Evolutionary conservation across 2,329 filamentous ascomycete genomes (phyloP).

Genomic region (Ascocoryne sarcoides): DNA sequence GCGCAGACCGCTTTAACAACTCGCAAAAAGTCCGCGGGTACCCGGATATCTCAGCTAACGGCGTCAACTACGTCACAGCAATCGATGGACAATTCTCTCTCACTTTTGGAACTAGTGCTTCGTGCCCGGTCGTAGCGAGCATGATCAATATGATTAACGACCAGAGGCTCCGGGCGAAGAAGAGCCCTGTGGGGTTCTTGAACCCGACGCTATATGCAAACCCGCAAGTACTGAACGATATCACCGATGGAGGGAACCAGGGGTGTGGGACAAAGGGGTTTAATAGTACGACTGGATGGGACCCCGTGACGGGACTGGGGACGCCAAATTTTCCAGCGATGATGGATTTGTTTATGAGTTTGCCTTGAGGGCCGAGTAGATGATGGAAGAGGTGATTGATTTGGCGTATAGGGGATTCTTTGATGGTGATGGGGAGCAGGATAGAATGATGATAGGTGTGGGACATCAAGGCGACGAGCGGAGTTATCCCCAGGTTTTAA

Average conservation of each 20-base stretch:
- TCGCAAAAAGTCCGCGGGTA: constrained; percentile 35
- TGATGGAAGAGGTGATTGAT: background rate
- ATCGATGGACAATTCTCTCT: constrained; percentile 36
- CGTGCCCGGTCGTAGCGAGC: constrained; percentile 32
- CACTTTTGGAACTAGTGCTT: constrained; percentile 42
- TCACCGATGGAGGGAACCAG: constrained; percentile 26
- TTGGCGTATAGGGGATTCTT: too few species aligned
- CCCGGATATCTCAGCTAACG: constrained; percentile 40
- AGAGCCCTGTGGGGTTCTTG: constrained; percentile 31
- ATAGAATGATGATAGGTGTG: too few species aligned
- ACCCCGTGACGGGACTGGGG: constrained; percentile 29
- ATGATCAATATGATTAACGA: constrained; percentile 37
- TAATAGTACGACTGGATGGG: constrained; percentile 26
- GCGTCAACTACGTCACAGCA: constrained; percentile 36
- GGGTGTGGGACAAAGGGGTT: constrained; percentile 29
- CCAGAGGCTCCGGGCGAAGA: constrained; percentile 28
- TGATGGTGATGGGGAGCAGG: too few species aligned
- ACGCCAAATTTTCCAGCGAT: constrained; percentile 25
- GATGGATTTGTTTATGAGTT: constrained; percentile 21
- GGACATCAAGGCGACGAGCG: too few species aligned
- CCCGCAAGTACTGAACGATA: constrained; percentile 26
- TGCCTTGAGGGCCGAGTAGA: constrained; percentile 13
- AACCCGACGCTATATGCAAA: constrained; percentile 29
- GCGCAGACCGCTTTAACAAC: constrained; percentile 39
- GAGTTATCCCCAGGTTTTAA: too few species aligned